Evolutionary conservation across 2,329 filamentous ascomycete genomes (phyloP), one percentile per base, ranked within the genome.

Genomic region (Aspergillus transmontanensis): DNA sequence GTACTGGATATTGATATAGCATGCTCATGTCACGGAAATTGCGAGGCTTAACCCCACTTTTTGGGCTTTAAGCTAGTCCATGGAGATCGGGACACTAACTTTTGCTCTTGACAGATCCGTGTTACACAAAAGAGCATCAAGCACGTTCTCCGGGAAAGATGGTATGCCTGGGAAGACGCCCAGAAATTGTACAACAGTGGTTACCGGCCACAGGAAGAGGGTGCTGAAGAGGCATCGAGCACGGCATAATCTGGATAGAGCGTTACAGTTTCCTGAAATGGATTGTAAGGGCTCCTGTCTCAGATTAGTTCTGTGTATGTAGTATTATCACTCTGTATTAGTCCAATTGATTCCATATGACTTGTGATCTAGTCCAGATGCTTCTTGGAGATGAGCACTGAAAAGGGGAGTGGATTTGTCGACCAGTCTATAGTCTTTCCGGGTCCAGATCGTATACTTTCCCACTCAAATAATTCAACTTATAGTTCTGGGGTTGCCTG

Each of bases 111-210:
- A 26, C 73, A 96, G 92, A 86, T 96, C 64, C 84, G 84, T 70
- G 82, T 83, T 75, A 97, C 94, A 28, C 92, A 94, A 86, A 86
- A 87, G 73, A 84, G 85, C 53, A 96, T 98, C 78, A 93, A 92
- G 81, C 90, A 95, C 69, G 86, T 89, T 57, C 82, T 98, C 73
- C 94, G 92, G 41, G 94, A 97, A 80, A 86, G 94, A 72, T 95
- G 88, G 81, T 94, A 97, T 80, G 86, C 91, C 11, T 98, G 93
- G 90, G 77, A 78, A 62, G 78, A 80, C 45, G 79, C 78, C 39
- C 71, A 73, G 59, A 71, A 72, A 45, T 69, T 79, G 46, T 80
- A 77, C 61, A 66, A 76, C 32, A 68, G 70, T 26, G 78, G 77
- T 54, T 75, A 76, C 57, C 74, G 76, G 50, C 78, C 78, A 19